Evolutionary conservation across 768 basidiomycete species (phyloP).

Genomic region (Clavulina sp.): DNA sequence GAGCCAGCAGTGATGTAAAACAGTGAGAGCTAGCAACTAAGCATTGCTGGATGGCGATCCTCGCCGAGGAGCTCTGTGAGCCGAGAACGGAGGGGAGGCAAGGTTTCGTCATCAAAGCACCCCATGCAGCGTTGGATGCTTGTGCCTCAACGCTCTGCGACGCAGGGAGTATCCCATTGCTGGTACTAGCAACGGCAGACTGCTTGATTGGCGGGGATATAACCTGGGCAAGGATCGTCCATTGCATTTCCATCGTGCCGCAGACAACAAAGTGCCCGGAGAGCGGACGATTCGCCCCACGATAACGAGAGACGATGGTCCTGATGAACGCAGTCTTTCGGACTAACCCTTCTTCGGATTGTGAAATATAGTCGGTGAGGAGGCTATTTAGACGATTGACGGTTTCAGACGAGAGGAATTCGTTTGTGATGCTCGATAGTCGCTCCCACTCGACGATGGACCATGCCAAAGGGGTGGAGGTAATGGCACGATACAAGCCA

Average conservation of each 20-base stretch:
- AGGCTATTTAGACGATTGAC: conserved; percentile 61
- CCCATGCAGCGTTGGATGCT: conserved; percentile 72
- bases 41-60: conserved; percentile 31
- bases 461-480: conserved; percentile 64
- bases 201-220: conserved; percentile 23
- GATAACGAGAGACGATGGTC: conserved; percentile 39
- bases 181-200: background rate
- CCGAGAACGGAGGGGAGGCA: too few relatives aligned
- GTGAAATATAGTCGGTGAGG: conserved; percentile 41
- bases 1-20: conserved; percentile 56
- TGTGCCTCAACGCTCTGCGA: conserved; percentile 37
- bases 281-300: conserved; percentile 55
- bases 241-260: conserved; percentile 69
- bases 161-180: background rate
- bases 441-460: conserved; percentile 43
- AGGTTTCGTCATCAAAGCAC: conserved; percentile 28
- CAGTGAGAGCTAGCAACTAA: conserved; percentile 51
- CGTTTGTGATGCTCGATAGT: conserved; percentile 34
- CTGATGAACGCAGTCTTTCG: conserved; percentile 25
- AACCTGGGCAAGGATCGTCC: conserved; percentile 69
- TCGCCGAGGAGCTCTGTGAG: too few relatives aligned
- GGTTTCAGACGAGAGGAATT: conserved; percentile 44
- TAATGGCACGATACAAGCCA: conserved; percentile 73
- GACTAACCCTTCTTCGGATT: conserved; percentile 20
- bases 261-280: conserved; percentile 83